Evolutionary conservation across 441 rosid genomes (phyloP).

Genomic region (Pelargonium citronellum): DNA sequence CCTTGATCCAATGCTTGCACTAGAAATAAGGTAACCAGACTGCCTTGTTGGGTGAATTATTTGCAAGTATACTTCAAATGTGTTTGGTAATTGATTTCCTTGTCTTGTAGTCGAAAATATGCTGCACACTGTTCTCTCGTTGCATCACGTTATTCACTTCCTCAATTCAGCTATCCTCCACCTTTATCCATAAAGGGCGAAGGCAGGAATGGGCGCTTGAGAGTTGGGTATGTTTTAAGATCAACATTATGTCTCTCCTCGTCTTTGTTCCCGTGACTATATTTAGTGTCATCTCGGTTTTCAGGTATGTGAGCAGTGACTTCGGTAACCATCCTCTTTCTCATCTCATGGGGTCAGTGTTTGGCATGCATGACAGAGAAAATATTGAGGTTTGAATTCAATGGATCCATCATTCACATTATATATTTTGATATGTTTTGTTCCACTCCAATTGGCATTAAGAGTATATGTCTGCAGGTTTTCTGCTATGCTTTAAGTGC

Average conservation of each 20-base stretch:
- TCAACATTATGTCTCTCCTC: background rate
- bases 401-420: background rate
- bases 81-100: background rate
- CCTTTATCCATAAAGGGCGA: conserved; percentile 53
- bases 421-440: background rate
- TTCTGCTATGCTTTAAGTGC: conserved; percentile 95
- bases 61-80: background rate
- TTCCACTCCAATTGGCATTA: background rate
- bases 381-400: conserved; percentile 62
- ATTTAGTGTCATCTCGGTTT: background rate
- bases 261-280: background rate
- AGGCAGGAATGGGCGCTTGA: conserved; percentile 63
- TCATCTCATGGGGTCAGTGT: conserved; percentile 98
- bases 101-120: conserved; percentile 68
- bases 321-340: conserved; percentile 97
- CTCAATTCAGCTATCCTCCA: conserved; percentile 66
- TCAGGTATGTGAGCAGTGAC: conserved; percentile 76
- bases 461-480: conserved; percentile 35
- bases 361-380: conserved; percentile 90
- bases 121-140: conserved; percentile 87
- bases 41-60: background rate
- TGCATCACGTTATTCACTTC: conserved; percentile 80
- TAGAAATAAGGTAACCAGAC: conserved; percentile 68
- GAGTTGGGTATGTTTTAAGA: conserved; percentile 53
- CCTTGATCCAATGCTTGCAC: conserved; percentile 87